A percentile compares a stretch with the other conserved stretches of the same genome.
phyloP scores from a whole-genome alignment of 495 filamentous ascomycete species.

The Xylaria telfairii region DNA sequence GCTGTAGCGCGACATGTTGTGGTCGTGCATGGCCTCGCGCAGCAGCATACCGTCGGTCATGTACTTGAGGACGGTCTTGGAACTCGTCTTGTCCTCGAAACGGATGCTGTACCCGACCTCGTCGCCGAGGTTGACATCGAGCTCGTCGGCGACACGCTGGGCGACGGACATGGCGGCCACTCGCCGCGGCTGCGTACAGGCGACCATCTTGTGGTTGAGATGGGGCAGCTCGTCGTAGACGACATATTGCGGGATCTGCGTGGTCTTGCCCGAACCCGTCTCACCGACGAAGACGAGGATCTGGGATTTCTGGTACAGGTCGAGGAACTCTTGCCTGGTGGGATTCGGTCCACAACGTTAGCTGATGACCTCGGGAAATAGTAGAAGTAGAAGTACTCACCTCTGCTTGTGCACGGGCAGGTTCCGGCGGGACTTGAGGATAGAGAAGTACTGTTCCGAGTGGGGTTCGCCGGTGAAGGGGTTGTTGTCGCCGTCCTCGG shows the following conservation, averaged over 20 bases:
- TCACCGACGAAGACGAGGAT: constrained; percentile 99
- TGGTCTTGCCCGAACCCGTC: constrained; percentile 98
- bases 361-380: too few species aligned
- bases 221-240: constrained; percentile 96
- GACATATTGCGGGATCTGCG: constrained; percentile 98
- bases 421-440: constrained; percentile 80
- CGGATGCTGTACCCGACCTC: constrained; percentile 99
- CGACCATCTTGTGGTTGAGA: constrained; percentile 80
- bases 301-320: constrained; percentile 88
- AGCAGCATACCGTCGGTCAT: constrained; percentile 99
- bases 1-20: constrained; percentile 88
- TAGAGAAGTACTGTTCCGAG: constrained; percentile 84
- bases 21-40: constrained; percentile 97
- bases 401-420: constrained; percentile 90
- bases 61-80: constrained; percentile 95
- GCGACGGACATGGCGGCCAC: constrained; percentile 99
- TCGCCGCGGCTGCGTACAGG: constrained; percentile 97
- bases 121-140: constrained; percentile 92
- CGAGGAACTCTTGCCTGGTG: constrained; percentile 86
- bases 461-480: constrained; percentile 79
- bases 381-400: too few species aligned
- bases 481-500: constrained; percentile 84
- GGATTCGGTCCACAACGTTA: too few species aligned
- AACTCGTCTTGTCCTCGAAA: constrained; percentile 93
- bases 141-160: constrained; percentile 95